Evolutionary conservation across 2,329 filamentous ascomycete species (phyloP).

Genomic region (Amesomyces nigricolor): DNA sequence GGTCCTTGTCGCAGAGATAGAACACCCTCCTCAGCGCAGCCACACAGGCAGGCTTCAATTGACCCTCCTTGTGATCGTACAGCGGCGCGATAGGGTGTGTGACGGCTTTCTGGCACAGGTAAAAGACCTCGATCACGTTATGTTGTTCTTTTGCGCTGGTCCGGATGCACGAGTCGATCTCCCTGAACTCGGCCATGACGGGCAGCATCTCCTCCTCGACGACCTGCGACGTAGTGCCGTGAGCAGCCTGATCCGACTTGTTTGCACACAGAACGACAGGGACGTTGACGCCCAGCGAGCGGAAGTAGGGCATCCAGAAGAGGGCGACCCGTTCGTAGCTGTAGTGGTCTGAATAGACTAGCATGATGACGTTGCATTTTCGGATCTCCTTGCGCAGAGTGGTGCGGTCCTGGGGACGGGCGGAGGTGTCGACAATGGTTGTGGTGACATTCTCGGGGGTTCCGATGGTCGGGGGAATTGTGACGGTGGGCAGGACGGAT

Average conservation of each 20-base stretch:
- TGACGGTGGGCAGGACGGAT: constrained; percentile 87
- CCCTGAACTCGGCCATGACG: constrained; percentile 97
- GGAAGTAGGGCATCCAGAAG: constrained; percentile 98
- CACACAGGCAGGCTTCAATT: constrained; percentile 81
- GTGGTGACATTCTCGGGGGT: constrained; percentile 96
- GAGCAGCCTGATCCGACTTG: constrained; percentile 81
- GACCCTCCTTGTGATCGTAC: constrained; percentile 90
- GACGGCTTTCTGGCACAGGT: constrained; percentile 95
- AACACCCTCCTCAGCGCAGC: constrained; percentile 86
- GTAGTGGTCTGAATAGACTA: constrained; percentile 98
- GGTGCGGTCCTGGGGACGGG: constrained; percentile 85
- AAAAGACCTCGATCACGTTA: constrained; percentile 95
- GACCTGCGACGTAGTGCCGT: constrained; percentile 73
- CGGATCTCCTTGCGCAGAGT: constrained; percentile 89
- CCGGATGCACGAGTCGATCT: constrained; percentile 96
- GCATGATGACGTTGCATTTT: constrained; percentile 92
- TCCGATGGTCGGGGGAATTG: constrained; percentile 85
- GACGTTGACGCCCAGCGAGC: constrained; percentile 95
- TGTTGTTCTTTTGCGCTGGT: constrained; percentile 87
- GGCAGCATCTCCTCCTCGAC: constrained; percentile 97
- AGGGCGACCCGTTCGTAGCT: constrained; percentile 95
- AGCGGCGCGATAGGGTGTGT: constrained; percentile 94
- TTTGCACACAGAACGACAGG: constrained; percentile 95
- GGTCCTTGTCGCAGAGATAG: constrained; percentile 92
- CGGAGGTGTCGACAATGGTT: constrained; percentile 95